These are phyloP conservation scores for Tetrahymena borealis DNA, from an alignment of 73 alveolate species.

Conservation along the genomic window DNA sequence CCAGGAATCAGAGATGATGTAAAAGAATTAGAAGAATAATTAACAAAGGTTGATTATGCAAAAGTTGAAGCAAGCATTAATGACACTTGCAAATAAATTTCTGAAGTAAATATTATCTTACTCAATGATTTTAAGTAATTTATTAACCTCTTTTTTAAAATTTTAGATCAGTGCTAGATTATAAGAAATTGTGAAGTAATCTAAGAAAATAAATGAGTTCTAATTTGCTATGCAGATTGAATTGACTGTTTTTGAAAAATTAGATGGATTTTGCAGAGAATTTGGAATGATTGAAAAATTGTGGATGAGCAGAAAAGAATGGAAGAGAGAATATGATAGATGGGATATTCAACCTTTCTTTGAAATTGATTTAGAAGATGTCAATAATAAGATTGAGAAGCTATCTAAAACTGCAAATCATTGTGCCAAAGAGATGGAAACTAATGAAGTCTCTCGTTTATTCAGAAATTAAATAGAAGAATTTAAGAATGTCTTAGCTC, in stretches of 20 bases:
- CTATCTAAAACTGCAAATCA: conserved; percentile 47
- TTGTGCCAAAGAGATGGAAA: conserved; percentile 57
- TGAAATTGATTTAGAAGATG: conserved; percentile 67
- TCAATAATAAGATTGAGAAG: conserved; percentile 55
- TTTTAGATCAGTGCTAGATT: conserved; percentile 9
- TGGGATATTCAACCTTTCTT: conserved; percentile 57
- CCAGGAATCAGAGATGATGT: conserved; percentile 33
- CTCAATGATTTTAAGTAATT: neutral
- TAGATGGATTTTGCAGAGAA: conserved; percentile 47
- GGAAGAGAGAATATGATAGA: conserved; percentile 46
- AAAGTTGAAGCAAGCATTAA: conserved; percentile 14
- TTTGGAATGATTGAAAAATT: conserved; percentile 61
- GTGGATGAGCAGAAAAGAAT: conserved; percentile 74
- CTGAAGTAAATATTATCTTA: neutral
- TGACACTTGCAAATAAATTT: neutral
- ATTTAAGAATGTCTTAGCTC: conserved; percentile 70
- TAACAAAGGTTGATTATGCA: conserved; percentile 11
- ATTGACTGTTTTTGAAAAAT: conserved; percentile 64
- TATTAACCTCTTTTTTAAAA: conserved; percentile 10
- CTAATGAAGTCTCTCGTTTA: conserved; percentile 58
- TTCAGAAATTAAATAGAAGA: conserved; percentile 57
- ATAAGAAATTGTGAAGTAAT: conserved; percentile 8
- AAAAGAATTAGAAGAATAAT: conserved; percentile 26
- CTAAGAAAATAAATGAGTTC: conserved; percentile 37
- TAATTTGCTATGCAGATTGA: conserved; percentile 37